Base-by-base conservation (phyloP, 306 rosid species). In the Hippophae rhamnoides region DNA sequence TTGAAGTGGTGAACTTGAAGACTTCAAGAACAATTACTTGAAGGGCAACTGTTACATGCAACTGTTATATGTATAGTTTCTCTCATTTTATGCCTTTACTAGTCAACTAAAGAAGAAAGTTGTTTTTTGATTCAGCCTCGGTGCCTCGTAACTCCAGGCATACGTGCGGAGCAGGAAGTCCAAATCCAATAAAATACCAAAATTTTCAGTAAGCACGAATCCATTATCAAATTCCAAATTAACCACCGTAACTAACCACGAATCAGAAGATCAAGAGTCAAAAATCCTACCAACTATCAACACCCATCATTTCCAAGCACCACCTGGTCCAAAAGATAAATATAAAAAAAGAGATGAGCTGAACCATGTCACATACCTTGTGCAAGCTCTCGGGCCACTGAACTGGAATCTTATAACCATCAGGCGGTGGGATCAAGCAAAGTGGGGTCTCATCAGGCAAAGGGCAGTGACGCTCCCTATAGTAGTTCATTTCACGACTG, bases 301-400 rank as follows among this genome's bases (percentile, higher is more conserved):
- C n/a, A 10, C 52, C 25, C 52, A 59, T 42, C 38, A 60, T n/a
- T 12, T 45, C 43, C 51, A 45, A 47, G 27, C 44, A 48, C 26
- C 31, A 26, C 27, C 55, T 5, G 46, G 46, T 25, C 18, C 43
- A 12, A 6, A 49, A 49, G 57, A 53, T 18, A 12, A 5, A 27
- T 18, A 9, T 13, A 6, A 41, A 13, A 10, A 41, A 11, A 57
- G 41, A 41, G 41, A 7, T 9, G 46, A n/a, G 43, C 13, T 26
- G n/a, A 52, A 25, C 23, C 59, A 41, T 13, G 13, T 6, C 51
- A 49, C 44, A 1, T 7, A 88, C 99, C 99, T 84, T 93, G 69
- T 79, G 79, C 86, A 93, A 80, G 82, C 99, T 88, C 75, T 88
- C 81, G 3, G 99, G 95, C 99, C 99, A 93, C 70, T 69, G 94